Evolutionary conservation across 345 rosid genomes (phyloP).

Genomic region (Tarenaya hassleriana): DNA sequence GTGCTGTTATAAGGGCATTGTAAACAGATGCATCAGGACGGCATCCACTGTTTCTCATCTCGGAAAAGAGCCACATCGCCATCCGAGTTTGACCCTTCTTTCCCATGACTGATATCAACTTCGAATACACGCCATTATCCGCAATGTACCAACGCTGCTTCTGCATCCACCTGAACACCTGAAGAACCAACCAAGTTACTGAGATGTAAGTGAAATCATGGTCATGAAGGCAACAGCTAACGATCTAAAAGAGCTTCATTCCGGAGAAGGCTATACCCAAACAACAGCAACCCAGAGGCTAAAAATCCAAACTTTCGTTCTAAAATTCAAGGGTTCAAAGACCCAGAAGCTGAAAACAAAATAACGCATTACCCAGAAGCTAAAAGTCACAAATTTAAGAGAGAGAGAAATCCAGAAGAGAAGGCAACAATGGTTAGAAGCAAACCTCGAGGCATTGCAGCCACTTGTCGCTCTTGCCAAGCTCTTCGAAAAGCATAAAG

Average conservation of each 20-base stretch:
- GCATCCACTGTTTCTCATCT: slow-evolving; percentile 95
- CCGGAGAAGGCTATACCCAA: too few relatives aligned
- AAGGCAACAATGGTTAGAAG: too few relatives aligned
- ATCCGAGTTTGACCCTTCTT: slow-evolving; percentile 80
- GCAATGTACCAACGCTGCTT: slow-evolving; percentile 85
- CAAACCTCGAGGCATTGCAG: slow-evolving; percentile 87
- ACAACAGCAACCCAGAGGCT: too few relatives aligned
- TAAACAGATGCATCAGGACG: slow-evolving; percentile 87
- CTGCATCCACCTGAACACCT: slow-evolving; percentile 99
- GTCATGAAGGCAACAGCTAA: slow-evolving; percentile 8
- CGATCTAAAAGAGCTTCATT: neutral
- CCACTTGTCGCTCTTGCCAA: slow-evolving; percentile 83
- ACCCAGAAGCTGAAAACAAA: too few relatives aligned
- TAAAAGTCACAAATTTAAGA: too few relatives aligned
- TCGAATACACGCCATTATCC: slow-evolving; percentile 81
- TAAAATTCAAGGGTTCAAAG: too few relatives aligned
- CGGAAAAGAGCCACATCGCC: slow-evolving; percentile 98
- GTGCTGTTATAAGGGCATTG: slow-evolving; percentile 82
- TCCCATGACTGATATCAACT: slow-evolving; percentile 77
- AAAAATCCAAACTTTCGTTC: neutral
- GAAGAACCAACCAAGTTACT: slow-evolving; percentile 12
- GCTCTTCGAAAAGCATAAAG: slow-evolving; percentile 85
- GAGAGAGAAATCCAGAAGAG: too few relatives aligned
- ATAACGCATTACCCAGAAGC: too few relatives aligned
- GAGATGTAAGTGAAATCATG: too few relatives aligned